Conservation (phyloP, 495 filamentous ascomycete genomes). For the Penicillium longicatenatum region DNA sequence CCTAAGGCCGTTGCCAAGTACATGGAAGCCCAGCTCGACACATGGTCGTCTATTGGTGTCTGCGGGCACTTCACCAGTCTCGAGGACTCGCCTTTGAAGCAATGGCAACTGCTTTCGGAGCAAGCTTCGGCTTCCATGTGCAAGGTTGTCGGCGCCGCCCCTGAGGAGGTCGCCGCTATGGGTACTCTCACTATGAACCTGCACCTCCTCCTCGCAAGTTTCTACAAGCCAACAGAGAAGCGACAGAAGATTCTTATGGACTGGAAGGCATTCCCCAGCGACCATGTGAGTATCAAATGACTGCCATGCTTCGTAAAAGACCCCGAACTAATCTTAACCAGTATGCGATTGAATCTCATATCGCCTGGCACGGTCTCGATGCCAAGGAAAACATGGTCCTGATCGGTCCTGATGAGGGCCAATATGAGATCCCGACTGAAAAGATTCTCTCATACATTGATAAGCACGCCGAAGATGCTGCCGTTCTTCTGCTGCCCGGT, state of each 20-base stretch:
- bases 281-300: conserved; percentile 61
- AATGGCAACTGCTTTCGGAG: conserved; percentile 79
- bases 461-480: conserved; percentile 70
- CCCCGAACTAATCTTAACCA: conserved; percentile 27
- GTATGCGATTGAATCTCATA: conserved; percentile 91
- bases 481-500: conserved; percentile 82
- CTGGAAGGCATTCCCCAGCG: conserved; percentile 91
- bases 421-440: conserved; percentile 61
- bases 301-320: not conserved
- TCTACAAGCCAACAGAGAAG: conserved; percentile 77
- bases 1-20: conserved; percentile 71
- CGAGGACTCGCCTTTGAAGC: conserved; percentile 68
- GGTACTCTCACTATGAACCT: conserved; percentile 90
- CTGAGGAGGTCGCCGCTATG: conserved; percentile 87
- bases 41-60: conserved; percentile 90
- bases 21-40: conserved; percentile 75
- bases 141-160: conserved; percentile 76
- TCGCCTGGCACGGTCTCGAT: conserved; percentile 72
- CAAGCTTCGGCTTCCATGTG: conserved; percentile 72
- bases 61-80: conserved; percentile 86
- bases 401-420: conserved; percentile 62
- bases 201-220: conserved; percentile 85
- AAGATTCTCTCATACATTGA: conserved; percentile 77
- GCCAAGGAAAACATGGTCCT: conserved; percentile 72
- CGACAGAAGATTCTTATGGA: conserved; percentile 89